A percentile compares a stretch with the other conserved stretches of the same genome.
Conservation (phyloP, 1,139 yeast genomes). For the Saccharomyces hybrid region DNA sequence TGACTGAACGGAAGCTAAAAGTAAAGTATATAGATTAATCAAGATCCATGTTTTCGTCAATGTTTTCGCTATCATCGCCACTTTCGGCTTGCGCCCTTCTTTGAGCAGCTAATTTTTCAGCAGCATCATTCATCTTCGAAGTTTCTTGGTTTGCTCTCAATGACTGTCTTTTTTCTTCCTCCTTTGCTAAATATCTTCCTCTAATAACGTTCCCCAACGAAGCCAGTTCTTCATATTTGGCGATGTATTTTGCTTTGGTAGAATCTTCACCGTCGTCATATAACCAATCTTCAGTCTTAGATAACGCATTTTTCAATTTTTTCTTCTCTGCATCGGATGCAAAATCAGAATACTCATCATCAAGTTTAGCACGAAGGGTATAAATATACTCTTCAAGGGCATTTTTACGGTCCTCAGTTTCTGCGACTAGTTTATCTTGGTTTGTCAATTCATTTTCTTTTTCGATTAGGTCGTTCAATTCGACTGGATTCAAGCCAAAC, state of each 20-base stretch:
- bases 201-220: slow-evolving; percentile 88
- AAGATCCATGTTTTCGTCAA: slow-evolving; percentile 14
- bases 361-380: slow-evolving; percentile 94
- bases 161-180: slow-evolving; percentile 92
- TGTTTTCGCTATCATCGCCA: slow-evolving; percentile 31
- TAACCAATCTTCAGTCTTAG: slow-evolving; percentile 94
- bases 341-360: slow-evolving; percentile 80
- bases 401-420: slow-evolving; percentile 97
- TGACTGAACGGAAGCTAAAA: neutral
- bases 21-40: slow-evolving; percentile 1
- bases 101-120: slow-evolving; percentile 83
- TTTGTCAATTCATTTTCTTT: slow-evolving; percentile 75
- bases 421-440: slow-evolving; percentile 94
- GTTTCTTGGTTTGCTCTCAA: slow-evolving; percentile 83
- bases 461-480: slow-evolving; percentile 61
- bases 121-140: slow-evolving; percentile 76
- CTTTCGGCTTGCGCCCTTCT: slow-evolving; percentile 41
- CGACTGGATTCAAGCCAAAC: slow-evolving; percentile 54
- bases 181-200: slow-evolving; percentile 90
- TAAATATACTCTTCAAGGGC: slow-evolving; percentile 97
- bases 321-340: slow-evolving; percentile 87
- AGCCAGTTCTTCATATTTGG: slow-evolving; percentile 95
- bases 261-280: slow-evolving; percentile 97
- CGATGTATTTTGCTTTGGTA: slow-evolving; percentile 92
- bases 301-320: slow-evolving; percentile 62